Percentiles rank a stretch among this genome's conserved stretches.
phyloP scores from a whole-genome alignment of 106 monocot genomes.

The Dendrobium officinale region DNA sequence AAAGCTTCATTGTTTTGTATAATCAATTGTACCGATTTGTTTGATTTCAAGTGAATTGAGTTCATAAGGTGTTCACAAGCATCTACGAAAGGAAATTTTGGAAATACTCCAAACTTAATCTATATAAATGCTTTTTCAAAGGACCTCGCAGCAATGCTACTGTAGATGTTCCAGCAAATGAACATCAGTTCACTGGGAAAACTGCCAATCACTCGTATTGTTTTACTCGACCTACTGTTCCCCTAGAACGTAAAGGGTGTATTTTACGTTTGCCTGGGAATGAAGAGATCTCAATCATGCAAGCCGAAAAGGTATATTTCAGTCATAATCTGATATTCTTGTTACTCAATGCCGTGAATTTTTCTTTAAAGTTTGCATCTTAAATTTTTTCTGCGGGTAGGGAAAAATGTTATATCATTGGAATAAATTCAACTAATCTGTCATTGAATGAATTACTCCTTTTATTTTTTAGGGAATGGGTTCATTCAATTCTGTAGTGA shows the following conservation, averaged over 20 bases:
- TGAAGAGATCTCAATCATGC: neutral
- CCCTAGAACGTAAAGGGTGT: neutral
- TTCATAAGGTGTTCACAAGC: neutral
- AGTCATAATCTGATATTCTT: neutral
- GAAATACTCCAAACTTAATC: neutral
- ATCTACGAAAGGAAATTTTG: neutral
- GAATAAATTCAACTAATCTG: too few species aligned
- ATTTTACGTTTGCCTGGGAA: neutral
- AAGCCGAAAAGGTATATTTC: neutral
- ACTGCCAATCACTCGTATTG: neutral
- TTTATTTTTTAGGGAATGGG: too few species aligned
- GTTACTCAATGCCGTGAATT: neutral
- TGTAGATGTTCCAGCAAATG: neutral
- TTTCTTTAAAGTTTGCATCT: too few species aligned
- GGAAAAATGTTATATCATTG: too few species aligned
- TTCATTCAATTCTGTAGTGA: too few species aligned
- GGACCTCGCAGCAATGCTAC: neutral
- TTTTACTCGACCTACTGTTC: neutral
- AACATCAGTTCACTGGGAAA: neutral
- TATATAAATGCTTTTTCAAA: neutral
- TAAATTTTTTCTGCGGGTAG: too few species aligned
- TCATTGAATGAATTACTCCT: too few species aligned
- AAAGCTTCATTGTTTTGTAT: neutral
- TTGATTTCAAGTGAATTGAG: constrained; percentile 1
- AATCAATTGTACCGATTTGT: neutral